Conservation (phyloP, 1,284 basidiomycete genomes). For the Coniophora puteana region DNA sequence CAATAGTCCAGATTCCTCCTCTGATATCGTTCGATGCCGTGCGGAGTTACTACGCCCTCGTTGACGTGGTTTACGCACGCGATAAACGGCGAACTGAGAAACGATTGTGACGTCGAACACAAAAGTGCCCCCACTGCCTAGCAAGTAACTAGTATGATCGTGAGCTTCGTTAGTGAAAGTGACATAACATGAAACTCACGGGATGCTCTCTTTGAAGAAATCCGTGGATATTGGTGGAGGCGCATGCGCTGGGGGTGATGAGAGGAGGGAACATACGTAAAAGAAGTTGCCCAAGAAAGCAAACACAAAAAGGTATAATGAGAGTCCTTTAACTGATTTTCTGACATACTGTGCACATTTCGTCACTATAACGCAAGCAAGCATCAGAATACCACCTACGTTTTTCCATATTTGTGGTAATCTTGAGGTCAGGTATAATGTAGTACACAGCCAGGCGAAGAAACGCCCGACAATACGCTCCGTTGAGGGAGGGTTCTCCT, state of each 20-base stretch:
- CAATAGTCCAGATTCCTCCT: conserved; percentile 47
- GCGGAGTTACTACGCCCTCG: conserved; percentile 28
- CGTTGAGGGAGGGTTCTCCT: conserved; percentile 29
- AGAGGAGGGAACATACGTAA: conserved; percentile 83
- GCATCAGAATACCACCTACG: conserved; percentile 49
- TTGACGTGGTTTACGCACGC: conserved; percentile 30
- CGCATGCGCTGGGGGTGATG: conserved; percentile 52
- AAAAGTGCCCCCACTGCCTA: conserved; percentile 87
- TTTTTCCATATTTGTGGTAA: conserved; percentile 98
- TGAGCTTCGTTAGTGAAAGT: conserved; percentile 3
- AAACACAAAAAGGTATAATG: conserved; percentile 88
- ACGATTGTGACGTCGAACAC: conserved; percentile 88
- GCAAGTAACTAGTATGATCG: conserved; percentile 57
- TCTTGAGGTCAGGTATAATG: conserved; percentile 85
- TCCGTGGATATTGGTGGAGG: conserved; percentile 52
- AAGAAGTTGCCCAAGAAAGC: conserved; percentile 90
- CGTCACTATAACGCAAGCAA: conserved; percentile 1
- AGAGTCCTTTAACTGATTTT: conserved; percentile 91
- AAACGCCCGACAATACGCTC: conserved; percentile 79
- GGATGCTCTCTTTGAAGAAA: conserved; percentile 70
- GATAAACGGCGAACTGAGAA: conserved; percentile 53
- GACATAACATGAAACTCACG: conserved; percentile 44
- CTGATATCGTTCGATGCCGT: conserved; percentile 23
- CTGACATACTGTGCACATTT: conserved; percentile 69
- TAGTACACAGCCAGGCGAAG: conserved; percentile 91